Conservation (phyloP, 495 filamentous ascomycete species). For the Penicillium coffeae region DNA sequence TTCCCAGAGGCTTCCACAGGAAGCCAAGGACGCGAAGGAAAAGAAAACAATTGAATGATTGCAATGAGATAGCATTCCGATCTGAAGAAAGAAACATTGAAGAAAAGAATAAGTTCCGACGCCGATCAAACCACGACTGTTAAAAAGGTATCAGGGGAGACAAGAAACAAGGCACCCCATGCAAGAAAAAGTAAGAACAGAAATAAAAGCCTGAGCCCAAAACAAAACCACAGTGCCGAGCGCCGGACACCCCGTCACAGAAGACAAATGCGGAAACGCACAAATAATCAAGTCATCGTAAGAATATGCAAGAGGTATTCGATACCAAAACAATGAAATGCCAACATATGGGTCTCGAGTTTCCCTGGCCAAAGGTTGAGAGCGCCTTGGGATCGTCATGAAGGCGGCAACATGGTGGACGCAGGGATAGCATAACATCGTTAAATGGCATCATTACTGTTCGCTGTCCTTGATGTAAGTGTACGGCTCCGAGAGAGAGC, state of each 20-base stretch:
- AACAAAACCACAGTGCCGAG: conserved; percentile 22
- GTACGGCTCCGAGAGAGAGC: conserved; percentile 35
- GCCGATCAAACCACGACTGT: conserved; percentile 28
- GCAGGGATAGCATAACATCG: conserved; percentile 29
- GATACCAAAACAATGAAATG: conserved; percentile 46
- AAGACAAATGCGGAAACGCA: conserved; percentile 39
- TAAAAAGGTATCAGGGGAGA: conserved; percentile 36
- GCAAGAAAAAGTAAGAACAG: conserved; percentile 24
- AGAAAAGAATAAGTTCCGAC: conserved; percentile 31
- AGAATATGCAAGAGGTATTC: conserved; percentile 44
- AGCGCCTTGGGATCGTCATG: conserved; percentile 26
- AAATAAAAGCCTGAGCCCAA: conserved; percentile 17
- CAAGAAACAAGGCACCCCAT: conserved; percentile 27
- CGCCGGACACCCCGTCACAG: conserved; percentile 39
- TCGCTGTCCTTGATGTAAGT: conserved; percentile 36
- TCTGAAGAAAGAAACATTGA: conserved; percentile 16
- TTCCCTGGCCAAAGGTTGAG: conserved; percentile 21
- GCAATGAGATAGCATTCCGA: conserved; percentile 24
- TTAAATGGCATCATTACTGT: conserved; percentile 30
- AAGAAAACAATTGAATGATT: conserved; percentile 9
- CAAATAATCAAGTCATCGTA: conserved; percentile 44
- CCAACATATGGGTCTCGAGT: conserved; percentile 40
- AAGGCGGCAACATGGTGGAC: conserved; percentile 20
- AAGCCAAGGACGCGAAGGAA: conserved; percentile 6
- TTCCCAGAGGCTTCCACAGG: conserved; percentile 3